phyloP scores from a whole-genome alignment of 2,329 filamentous ascomycete genomes.

The Fusarium equiseti region DNA sequence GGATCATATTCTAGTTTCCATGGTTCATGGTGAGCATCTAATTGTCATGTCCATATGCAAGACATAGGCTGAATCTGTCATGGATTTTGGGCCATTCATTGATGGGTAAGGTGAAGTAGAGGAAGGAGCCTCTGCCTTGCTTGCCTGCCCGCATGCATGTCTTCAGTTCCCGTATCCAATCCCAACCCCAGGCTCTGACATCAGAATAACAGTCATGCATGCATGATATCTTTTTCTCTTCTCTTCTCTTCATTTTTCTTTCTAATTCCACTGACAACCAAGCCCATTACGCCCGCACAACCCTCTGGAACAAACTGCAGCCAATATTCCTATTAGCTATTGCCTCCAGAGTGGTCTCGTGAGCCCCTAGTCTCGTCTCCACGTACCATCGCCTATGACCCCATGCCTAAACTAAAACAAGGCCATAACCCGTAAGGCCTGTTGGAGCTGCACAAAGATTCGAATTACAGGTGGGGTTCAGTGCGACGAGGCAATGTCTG shows the following conservation, averaged over 20 bases:
- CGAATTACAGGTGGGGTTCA: constrained; percentile 35
- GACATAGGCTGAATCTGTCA: neutral
- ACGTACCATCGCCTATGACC: constrained; percentile 19
- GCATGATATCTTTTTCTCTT: neutral
- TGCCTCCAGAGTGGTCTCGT: constrained; percentile 31
- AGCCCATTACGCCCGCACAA: constrained; percentile 18
- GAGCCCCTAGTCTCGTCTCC: constrained; percentile 13
- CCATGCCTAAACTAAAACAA: constrained; percentile 35
- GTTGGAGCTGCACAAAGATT: constrained; percentile 19
- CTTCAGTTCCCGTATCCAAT: neutral
- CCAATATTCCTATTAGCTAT: constrained; percentile 13
- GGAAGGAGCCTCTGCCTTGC: neutral
- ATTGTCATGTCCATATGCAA: constrained; percentile 1
- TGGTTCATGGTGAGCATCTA: neutral
- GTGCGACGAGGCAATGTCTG: constrained; percentile 27
- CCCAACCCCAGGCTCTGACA: constrained; percentile 1
- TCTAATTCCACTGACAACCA: constrained; percentile 11
- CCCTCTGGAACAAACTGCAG: neutral
- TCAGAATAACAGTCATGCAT: constrained; percentile 7
- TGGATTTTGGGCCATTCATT: constrained; percentile 7
- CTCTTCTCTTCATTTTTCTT: neutral
- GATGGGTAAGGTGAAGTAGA: constrained; percentile 23
- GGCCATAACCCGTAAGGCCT: constrained; percentile 19
- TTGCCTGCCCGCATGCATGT: neutral
- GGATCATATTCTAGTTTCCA: no score